Percentiles rank a stretch among this genome's conserved stretches.
Conservation (phyloP, 176 grass and related monocot species). For the maize (Zea mays) region DNA sequence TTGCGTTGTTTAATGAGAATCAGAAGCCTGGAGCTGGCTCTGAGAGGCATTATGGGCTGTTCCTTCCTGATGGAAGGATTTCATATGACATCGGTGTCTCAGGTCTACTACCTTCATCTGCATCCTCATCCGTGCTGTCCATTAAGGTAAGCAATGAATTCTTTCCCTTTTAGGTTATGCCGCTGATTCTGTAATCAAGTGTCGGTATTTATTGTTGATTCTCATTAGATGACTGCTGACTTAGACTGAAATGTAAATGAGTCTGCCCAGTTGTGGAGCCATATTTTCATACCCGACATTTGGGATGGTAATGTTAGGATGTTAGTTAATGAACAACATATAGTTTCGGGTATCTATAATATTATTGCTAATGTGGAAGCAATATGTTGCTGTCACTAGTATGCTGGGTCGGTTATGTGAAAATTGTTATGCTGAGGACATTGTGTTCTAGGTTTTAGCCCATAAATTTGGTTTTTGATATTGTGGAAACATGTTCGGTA, state of each 20-base stretch:
- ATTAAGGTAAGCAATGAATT: conserved; percentile 57
- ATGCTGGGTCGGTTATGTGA: neutral
- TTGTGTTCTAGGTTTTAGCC: neutral
- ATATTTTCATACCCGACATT: neutral
- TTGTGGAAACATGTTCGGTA: conserved; percentile 3
- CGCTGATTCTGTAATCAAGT: neutral
- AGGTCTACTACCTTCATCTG: conserved; percentile 67
- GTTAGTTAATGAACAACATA: neutral
- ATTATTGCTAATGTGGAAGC: conserved; percentile 5
- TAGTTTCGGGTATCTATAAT: neutral
- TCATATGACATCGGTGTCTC: conserved; percentile 82
- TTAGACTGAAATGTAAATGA: neutral
- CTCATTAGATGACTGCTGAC: too few species aligned
- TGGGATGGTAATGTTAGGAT: neutral
- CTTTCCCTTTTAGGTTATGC: conserved; percentile 3
- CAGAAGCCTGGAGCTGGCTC: conserved; percentile 62
- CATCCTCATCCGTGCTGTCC: conserved; percentile 47
- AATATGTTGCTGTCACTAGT: neutral
- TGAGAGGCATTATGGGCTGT: conserved; percentile 91
- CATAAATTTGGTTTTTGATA: neutral
- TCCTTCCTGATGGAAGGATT: conserved; percentile 90
- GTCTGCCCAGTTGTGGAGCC: neutral
- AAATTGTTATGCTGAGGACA: neutral
- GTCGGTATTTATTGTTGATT: neutral
- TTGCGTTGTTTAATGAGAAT: conserved; percentile 98